Evolutionary conservation across 345 rosid species (phyloP).

Genomic region (Salix viminalis): DNA sequence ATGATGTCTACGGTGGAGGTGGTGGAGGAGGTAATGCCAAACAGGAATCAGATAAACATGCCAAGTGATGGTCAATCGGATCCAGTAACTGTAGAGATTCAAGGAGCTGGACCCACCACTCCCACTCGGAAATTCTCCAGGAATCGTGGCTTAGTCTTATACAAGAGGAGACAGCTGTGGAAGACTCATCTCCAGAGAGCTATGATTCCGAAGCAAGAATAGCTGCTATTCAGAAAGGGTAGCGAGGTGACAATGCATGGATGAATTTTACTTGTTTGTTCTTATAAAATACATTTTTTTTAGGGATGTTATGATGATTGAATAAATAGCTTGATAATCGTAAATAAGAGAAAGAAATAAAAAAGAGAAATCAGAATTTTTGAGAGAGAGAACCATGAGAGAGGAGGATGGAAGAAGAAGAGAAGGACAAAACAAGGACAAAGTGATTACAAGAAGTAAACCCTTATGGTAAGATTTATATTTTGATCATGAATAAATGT

Average conservation of each 20-base stretch:
- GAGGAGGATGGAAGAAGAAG: too few species aligned
- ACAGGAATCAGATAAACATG: constrained; percentile 13
- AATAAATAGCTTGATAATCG: too few species aligned
- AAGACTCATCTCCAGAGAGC: constrained; percentile 11
- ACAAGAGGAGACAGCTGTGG: constrained; percentile 15
- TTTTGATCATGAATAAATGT: too few species aligned
- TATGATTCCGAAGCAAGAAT: background rate
- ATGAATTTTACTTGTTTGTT: too few species aligned
- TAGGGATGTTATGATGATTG: too few species aligned
- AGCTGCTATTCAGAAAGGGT: constrained; percentile 9
- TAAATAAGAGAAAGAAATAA: too few species aligned
- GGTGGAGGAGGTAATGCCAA: constrained; percentile 44
- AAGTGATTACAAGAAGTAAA: too few species aligned
- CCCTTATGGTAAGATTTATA: too few species aligned
- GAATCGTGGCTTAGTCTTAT: constrained; percentile 19
- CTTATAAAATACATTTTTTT: too few species aligned
- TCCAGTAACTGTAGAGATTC: background rate
- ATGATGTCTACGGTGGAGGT: constrained; percentile 22
- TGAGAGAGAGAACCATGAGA: too few species aligned
- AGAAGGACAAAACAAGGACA: too few species aligned
- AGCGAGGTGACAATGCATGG: background rate
- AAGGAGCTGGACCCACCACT: constrained; percentile 3
- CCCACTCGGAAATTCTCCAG: constrained; percentile 25
- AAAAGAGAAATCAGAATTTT: too few species aligned
- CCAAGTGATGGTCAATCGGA: background rate